Evolutionary conservation across 1,284 basidiomycete genomes (phyloP), one percentile per base, ranked within the genome.

Genomic region (Leucoagaricus sp.): DNA sequence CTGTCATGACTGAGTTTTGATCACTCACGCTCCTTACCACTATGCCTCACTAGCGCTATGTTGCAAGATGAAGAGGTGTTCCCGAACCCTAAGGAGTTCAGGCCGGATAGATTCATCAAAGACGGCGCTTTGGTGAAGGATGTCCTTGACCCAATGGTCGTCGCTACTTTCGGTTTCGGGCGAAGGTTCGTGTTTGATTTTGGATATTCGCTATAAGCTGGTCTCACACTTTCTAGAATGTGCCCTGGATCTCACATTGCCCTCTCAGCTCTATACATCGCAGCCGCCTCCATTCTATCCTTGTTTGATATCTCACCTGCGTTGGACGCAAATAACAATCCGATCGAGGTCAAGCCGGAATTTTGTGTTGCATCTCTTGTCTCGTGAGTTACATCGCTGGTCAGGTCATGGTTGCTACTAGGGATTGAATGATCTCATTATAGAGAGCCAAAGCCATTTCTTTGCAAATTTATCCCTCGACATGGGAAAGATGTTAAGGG

Each of bases 91-190:
- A 40, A 15, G 1, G 21, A 55, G 23, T 55, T 56, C n/a, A 44
- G 42, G 4, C 58, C 58, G 0, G 49, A 44, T 6, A 29, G 58
- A 25, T 59, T 51, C 46, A 33, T 59, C 36, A 52, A 52, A 25
- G 44, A 59, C 12, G 58, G 50, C 1, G 13, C 42, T 6, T 36
- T 56, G n/a, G 40, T 36, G 13, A 3, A 31, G 8, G 49, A 56
- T 13, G n/a, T 56, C 6, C 49, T 25, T 8, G 49, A 59, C 21
- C 58, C 58, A 4, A 21, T 19, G 2, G 26, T 41, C 3, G 13
- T 26, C 5, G 58, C 53, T 3, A 56, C 54, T 8, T 59, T 59
- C 17, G 58, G 58, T n/a, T 59, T 55, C n/a, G 58, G 58, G 5
- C 19, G 58, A 25, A 52, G 58, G 58, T 38, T 38, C 17, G 36